A percentile compares a stretch with the other conserved stretches of the same genome.
Evolutionary conservation across 805 yeast genomes (phyloP).

Genomic region (Brettanomyces bruxellensis): DNA sequence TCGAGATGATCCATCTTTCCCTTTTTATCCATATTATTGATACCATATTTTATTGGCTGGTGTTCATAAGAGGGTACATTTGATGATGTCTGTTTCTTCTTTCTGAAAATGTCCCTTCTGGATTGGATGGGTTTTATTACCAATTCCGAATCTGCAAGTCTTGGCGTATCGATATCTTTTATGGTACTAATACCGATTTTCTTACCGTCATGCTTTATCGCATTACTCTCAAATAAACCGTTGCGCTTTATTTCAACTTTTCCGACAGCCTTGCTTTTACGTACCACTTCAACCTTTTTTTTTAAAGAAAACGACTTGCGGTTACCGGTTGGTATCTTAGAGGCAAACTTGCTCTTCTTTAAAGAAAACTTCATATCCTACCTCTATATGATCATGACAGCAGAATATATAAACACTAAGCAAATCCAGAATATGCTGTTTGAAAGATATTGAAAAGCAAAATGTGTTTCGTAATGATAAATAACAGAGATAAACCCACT

Average conservation of each 20-base stretch:
- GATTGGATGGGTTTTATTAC: slow-evolving; percentile 12
- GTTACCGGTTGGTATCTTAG: slow-evolving; percentile 14
- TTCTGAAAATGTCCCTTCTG: background rate
- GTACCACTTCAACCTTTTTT: slow-evolving; percentile 6
- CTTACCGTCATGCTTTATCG: slow-evolving; percentile 4
- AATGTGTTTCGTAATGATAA: no score
- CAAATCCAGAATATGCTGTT: no score
- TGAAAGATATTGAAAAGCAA: no score
- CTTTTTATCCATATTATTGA: background rate
- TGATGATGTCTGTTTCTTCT: background rate
- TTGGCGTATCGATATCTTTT: slow-evolving; percentile 11
- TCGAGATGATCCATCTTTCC: background rate
- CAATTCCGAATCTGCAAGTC: slow-evolving; percentile 9
- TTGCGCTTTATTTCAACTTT: background rate
- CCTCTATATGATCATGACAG: background rate
- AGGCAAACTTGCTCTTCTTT: slow-evolving; percentile 19
- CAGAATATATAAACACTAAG: no score
- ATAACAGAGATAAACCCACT: no score
- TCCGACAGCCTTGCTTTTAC: background rate
- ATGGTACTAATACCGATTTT: slow-evolving; percentile 26
- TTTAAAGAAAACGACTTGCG: slow-evolving; percentile 27
- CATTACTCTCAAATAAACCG: slow-evolving; percentile 5
- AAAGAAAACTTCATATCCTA: slow-evolving; percentile 30
- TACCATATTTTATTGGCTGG: slow-evolving; percentile 1
- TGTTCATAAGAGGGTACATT: no score